These are phyloP conservation scores for Allomyces javanicus DNA, from an alignment of 192 early-diverging fungal genomes.

Conservation along the genomic window DNA sequence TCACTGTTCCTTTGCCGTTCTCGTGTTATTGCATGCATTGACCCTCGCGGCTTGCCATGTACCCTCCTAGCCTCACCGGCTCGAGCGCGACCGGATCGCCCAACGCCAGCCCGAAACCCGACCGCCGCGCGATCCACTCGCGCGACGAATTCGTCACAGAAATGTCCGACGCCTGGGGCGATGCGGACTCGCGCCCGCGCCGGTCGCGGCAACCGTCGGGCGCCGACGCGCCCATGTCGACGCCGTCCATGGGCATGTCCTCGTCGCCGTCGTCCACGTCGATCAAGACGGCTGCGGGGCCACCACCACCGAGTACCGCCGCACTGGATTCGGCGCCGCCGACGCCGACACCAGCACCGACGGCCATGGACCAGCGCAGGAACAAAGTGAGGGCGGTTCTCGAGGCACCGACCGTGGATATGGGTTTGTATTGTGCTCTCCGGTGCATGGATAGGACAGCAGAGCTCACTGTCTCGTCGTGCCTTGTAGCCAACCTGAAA, in stretches of 20 bases:
- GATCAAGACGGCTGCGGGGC: neutral
- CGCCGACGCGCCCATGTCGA: too few species aligned
- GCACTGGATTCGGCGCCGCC: neutral
- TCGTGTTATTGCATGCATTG: too few species aligned
- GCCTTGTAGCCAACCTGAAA: neutral
- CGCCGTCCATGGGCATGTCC: neutral
- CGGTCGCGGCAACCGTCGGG: neutral
- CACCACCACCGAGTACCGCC: too few species aligned
- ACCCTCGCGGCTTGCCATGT: too few species aligned
- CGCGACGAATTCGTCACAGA: too few species aligned
- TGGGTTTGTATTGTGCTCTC: slow-evolving; percentile 13
- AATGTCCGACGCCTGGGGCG: too few species aligned
- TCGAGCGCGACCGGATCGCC: neutral
- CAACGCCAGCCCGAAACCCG: neutral
- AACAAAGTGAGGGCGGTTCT: neutral
- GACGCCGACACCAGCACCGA: neutral
- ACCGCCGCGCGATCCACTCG: too few species aligned
- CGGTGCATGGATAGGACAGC: too few species aligned
- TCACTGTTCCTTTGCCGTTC: too few species aligned
- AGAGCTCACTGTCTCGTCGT: neutral
- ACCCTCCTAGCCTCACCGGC: neutral
- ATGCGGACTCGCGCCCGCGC: neutral
- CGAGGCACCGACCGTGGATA: slow-evolving; percentile 10
- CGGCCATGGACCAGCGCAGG: neutral
- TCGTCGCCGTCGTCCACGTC: neutral